Base-by-base conservation (phyloP, 1,284 basidiomycete species). In the Violaceomyces palustris region DNA sequence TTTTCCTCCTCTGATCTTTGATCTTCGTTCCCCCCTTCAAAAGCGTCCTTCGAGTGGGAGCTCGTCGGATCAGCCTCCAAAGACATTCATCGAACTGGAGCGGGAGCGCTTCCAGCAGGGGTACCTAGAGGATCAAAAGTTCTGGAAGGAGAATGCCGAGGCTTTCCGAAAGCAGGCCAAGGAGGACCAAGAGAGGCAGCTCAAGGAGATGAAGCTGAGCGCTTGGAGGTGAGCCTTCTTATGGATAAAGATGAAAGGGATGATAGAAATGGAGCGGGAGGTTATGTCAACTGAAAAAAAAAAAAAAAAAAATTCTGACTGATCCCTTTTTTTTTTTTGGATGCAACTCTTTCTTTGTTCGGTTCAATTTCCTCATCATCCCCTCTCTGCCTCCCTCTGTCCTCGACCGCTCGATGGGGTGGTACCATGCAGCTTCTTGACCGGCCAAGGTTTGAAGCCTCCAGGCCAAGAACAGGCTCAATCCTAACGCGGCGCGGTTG, bases 41-140 rank as follows among this genome's bases (percentile, higher is more conserved):
- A n/a, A n/a, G n/a, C n/a, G n/a, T n/a, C n/a, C n/a, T n/a, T n/a
- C n/a, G n/a, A n/a, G n/a, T n/a, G n/a, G n/a, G n/a, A n/a, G n/a
- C n/a, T n/a, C n/a, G n/a, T n/a, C n/a, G n/a, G n/a, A n/a, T n/a
- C n/a, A n/a, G n/a, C n/a, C n/a, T n/a, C n/a, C n/a, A n/a, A 66
- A 64, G 49, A 92, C 89, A 1, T 90, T 90, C 74, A 83, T 96
- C 36, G 94, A 98, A 70, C 81, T 83, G 67, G 91, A 92, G 73
- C 85, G 93, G 9, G 79, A 80, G 30, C 85, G 93, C 65, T 90
- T 88, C 6, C 89, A 96, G 72, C 76, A 79, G 46, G 81, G 82
- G 39, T 97, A 94, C 75, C 76, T 79, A 53, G 85, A 90, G 54
- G 92, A 97, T 73, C 86, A 87, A 69, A 85, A 87, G 56, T 94